Percentiles rank a stretch among this genome's conserved stretches.
phyloP scores from a whole-genome alignment of 108 stramenopile genomes.

The Epipyxis sp. region DNA sequence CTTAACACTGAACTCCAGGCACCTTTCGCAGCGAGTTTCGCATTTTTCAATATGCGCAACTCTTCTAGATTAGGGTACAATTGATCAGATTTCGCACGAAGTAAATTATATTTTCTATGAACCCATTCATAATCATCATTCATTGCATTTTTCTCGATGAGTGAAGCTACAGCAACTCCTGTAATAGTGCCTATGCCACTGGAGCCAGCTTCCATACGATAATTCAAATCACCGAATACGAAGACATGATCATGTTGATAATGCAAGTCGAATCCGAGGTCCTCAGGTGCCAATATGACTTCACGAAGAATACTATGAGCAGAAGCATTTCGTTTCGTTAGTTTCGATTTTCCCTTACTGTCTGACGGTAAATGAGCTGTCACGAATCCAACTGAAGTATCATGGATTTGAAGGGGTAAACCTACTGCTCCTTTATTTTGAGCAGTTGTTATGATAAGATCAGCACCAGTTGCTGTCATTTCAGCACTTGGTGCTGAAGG shows the following conservation, averaged over 20 bases:
- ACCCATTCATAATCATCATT: conserved; percentile 20
- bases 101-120: conserved; percentile 7
- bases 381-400: conserved; percentile 31
- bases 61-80: not conserved
- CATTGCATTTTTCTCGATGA: not conserved
- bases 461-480: conserved; percentile 13
- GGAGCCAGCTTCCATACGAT: conserved; percentile 29
- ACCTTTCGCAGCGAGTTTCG: not conserved
- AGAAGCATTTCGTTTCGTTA: conserved; percentile 10
- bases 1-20: conserved; percentile 18
- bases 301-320: conserved; percentile 24
- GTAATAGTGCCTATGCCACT: not conserved
- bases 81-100: not conserved
- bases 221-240: conserved; percentile 26
- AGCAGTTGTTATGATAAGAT: conserved; percentile 26
- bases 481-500: not conserved
- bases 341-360: conserved; percentile 28
- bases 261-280: conserved; percentile 27
- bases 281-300: conserved; percentile 24
- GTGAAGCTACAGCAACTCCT: conserved; percentile 17
- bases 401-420: conserved; percentile 23
- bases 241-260: conserved; percentile 28
- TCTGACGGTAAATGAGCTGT: conserved; percentile 27
- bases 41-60: not conserved
- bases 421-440: conserved; percentile 33